Percentiles rank a stretch among this genome's conserved stretches.
Evolutionary conservation across 331 rosid genomes (phyloP).

Genomic region (Prunus yedoensis): DNA sequence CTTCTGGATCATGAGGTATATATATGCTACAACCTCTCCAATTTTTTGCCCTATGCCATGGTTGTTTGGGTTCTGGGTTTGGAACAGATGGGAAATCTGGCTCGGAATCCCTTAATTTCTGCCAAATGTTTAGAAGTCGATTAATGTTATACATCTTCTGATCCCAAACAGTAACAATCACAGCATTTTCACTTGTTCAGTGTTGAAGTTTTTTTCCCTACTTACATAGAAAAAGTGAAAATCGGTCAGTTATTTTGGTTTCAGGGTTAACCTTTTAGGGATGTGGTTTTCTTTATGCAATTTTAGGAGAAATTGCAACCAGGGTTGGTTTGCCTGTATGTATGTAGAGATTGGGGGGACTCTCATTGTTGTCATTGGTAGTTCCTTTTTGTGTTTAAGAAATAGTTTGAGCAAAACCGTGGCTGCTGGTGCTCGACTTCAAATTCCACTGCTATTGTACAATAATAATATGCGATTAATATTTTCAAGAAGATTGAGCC

Average conservation of each 20-base stretch:
- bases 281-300: background rate
- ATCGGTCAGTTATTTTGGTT: background rate
- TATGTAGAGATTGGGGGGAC: background rate
- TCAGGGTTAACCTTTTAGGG: background rate
- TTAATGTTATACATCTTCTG: background rate
- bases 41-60: background rate
- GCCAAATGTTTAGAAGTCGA: background rate
- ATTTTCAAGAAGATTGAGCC: background rate
- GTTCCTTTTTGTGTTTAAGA: background rate
- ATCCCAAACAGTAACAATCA: background rate
- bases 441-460: background rate
- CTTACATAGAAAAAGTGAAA: background rate
- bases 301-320: background rate
- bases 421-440: background rate
- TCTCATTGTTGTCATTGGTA: background rate
- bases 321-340: background rate
- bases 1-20: constrained; percentile 82
- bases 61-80: background rate
- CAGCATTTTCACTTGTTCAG: background rate
- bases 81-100: background rate
- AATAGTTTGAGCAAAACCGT: background rate
- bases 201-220: background rate
- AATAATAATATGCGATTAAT: background rate
- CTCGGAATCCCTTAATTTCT: background rate
- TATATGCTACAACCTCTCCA: background rate